These are phyloP conservation scores for Metarhizium humberi DNA, from an alignment of 2,329 filamentous ascomycete genomes.

Conservation along the genomic window DNA sequence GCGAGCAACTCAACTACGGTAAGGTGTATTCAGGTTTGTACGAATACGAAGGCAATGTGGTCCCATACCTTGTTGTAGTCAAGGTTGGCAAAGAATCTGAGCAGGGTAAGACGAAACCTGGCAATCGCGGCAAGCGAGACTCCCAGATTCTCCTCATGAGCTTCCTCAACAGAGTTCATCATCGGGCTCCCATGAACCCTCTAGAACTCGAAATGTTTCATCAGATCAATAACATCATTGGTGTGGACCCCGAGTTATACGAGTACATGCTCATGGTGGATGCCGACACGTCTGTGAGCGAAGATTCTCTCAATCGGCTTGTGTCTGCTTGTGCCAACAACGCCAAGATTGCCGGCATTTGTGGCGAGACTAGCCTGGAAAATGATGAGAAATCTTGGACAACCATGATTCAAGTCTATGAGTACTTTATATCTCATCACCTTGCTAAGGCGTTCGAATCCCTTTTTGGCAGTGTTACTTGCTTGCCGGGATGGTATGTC, in stretches of 20 bases:
- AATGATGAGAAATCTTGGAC: conserved; percentile 95
- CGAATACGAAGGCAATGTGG: conserved; percentile 94
- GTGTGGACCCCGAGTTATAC: conserved; percentile 93
- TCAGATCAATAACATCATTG: conserved; percentile 98
- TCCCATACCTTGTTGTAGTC: conserved; percentile 90
- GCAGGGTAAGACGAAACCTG: conserved; percentile 81
- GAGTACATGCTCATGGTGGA: conserved; percentile 97
- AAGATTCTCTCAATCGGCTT: conserved; percentile 85
- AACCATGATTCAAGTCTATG: conserved; percentile 99
- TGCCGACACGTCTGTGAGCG: conserved; percentile 87
- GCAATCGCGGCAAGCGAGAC: conserved; percentile 97
- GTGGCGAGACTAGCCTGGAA: conserved; percentile 90
- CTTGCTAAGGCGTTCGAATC: conserved; percentile 95
- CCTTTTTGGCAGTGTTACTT: conserved; percentile 94
- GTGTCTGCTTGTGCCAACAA: conserved; percentile 91
- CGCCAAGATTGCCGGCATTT: conserved; percentile 93
- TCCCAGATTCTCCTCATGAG: conserved; percentile 93
- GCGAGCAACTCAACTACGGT: conserved; percentile 92
- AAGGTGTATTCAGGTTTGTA: conserved; percentile 98
- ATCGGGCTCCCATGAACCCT: conserved; percentile 87
- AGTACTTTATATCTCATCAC: conserved; percentile 98
- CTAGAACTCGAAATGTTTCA: conserved; percentile 98
- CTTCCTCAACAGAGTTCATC: conserved; percentile 96
- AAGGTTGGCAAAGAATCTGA: conserved; percentile 98
- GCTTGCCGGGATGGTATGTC: conserved; percentile 95